phyloP scores from a whole-genome alignment of 2,329 filamentous ascomycete species.

The Cladosporium halotolerans region DNA sequence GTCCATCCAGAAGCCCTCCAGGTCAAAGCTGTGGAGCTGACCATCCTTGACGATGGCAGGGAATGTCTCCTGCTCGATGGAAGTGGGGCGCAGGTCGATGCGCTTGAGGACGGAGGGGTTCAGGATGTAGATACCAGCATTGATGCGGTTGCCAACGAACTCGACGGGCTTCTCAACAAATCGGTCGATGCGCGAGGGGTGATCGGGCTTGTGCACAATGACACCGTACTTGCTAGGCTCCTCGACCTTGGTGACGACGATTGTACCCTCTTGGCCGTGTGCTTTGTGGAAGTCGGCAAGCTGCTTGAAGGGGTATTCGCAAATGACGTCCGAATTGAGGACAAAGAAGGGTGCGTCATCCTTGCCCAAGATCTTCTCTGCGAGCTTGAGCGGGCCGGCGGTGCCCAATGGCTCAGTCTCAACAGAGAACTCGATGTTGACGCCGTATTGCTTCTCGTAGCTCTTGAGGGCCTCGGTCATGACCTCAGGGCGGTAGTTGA shows the following conservation, averaged over 20 bases:
- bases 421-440: constrained; percentile 95
- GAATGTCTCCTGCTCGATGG: constrained; percentile 99
- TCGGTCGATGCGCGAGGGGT: constrained; percentile 87
- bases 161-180: constrained; percentile 99
- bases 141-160: constrained; percentile 98
- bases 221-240: constrained; percentile 99
- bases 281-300: constrained; percentile 85
- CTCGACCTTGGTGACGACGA: constrained; percentile 97
- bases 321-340: constrained; percentile 96
- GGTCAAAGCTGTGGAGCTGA: constrained; percentile 88
- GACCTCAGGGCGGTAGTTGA: constrained; percentile 97
- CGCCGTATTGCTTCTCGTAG: constrained; percentile 88
- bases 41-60: constrained; percentile 85
- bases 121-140: constrained; percentile 95
- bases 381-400: constrained; percentile 89
- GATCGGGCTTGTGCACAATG: constrained; percentile 90
- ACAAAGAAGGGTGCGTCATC: constrained; percentile 96
- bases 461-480: constrained; percentile 93
- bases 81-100: constrained; percentile 93
- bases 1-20: constrained; percentile 99
- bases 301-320: constrained; percentile 91
- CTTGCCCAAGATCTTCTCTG: constrained; percentile 85
- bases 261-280: constrained; percentile 93
- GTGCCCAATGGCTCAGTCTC: constrained; percentile 94
- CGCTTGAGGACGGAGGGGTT: constrained; percentile 85